Base-by-base conservation (phyloP, 805 yeast genomes). In the Wickerhamomyces ciferrii region DNA sequence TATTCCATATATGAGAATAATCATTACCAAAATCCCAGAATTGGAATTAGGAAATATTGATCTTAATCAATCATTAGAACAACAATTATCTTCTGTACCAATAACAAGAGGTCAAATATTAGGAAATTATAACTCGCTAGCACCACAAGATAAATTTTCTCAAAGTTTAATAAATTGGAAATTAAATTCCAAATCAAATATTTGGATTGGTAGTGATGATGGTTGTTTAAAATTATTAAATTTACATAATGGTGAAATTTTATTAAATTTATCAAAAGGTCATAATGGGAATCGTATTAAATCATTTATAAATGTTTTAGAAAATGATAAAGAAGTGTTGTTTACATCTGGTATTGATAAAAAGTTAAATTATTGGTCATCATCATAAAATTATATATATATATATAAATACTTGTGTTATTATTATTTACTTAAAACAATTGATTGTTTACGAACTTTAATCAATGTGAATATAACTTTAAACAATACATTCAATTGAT, bases 121-220 rank as follows among this genome's bases (percentile, higher is more conserved):
- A 17, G 64, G 72, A 5, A 77, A 76, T 42, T 57, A 68, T 43
- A 72, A 69, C 51, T 72, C 87, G 0, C 49, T 71, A 48, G 70
- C 86, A 1, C 87, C 89, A 1, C 91, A 85, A 60, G 88, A 83
- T 55, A 81, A 81, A 59, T 84, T 70, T 55, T 78, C 84, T 2
- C 72, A 66, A 44, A 74, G 85, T 0, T 54, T 67, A 14, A 59
- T 84, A 3, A 29, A 56, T 9, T 78, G 81, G 81, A 58, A 78
- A 44, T 40, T 43, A 6, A 27, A 13, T 27, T 17, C 5, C 3
- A 62, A 64, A 17, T 69, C 70, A 1, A 45, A 51, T 23, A 44
- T 84, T 2, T 84, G 90, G 88, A 69, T 83, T 0, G 66, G 75
- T 42, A 83, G 89, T 3, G 90, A 84, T 51, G 90, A 84, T 59